Evolutionary conservation across 2,329 filamentous ascomycete species (phyloP).

Genomic region (Aspergillus sp.): DNA sequence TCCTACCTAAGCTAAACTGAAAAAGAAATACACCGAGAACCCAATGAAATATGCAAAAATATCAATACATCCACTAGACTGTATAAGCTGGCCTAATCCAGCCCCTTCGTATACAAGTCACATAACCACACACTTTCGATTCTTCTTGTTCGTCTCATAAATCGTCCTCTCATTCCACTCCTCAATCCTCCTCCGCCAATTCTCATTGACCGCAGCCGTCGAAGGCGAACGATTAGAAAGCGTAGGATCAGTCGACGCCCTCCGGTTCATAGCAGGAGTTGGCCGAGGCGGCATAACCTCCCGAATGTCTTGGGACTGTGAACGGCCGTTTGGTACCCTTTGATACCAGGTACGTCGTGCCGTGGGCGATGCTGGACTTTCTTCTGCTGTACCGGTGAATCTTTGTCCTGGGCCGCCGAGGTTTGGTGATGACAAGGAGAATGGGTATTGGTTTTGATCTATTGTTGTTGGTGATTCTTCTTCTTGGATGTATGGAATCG

Average conservation of each 20-base stretch:
- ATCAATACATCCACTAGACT: neutral
- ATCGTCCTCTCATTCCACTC: constrained; percentile 36
- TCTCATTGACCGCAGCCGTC: constrained; percentile 24
- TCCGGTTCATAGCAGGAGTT: constrained; percentile 12
- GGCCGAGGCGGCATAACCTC: neutral
- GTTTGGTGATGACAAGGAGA: constrained; percentile 28
- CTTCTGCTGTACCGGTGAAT: constrained; percentile 6
- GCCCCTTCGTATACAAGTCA: constrained; percentile 9
- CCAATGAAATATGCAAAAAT: neutral
- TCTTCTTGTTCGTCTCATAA: constrained; percentile 27
- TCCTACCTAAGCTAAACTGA: neutral
- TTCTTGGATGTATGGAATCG: neutral
- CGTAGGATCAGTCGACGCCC: constrained; percentile 28
- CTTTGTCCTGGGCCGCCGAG: constrained; percentile 19
- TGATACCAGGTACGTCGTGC: constrained; percentile 2
- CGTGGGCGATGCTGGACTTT: neutral
- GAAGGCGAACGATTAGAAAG: constrained; percentile 16
- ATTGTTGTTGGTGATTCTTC: constrained; percentile 2
- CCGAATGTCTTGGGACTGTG: constrained; percentile 14
- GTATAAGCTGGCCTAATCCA: neutral
- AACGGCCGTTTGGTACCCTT: constrained; percentile 8
- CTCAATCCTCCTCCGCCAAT: constrained; percentile 33
- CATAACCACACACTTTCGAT: constrained; percentile 34
- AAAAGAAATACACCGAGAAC: neutral
- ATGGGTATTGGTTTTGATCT: constrained; percentile 18